phyloP scores from a whole-genome alignment of 2,329 filamentous ascomycete genomes.

The Fusarium sp. region DNA sequence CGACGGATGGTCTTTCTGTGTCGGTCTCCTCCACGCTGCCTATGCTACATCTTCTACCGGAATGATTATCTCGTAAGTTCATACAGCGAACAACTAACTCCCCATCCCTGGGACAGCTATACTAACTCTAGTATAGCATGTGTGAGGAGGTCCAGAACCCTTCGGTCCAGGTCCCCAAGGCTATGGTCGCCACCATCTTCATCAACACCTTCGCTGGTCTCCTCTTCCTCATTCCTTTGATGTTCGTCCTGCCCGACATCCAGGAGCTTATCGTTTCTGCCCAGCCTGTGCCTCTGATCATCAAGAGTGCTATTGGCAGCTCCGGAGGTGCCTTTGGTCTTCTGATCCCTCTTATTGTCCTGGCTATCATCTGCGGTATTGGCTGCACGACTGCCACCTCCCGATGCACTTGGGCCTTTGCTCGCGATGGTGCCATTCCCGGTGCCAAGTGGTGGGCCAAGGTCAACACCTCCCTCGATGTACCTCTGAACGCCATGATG shows the following conservation, averaged over 20 bases:
- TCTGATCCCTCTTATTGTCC: constrained; percentile 73
- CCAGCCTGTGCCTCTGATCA: constrained; percentile 75
- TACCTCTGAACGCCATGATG: constrained; percentile 80
- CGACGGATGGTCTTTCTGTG: constrained; percentile 78
- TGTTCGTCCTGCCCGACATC: constrained; percentile 77
- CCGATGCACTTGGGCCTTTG: constrained; percentile 77
- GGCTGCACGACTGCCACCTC: constrained; percentile 78
- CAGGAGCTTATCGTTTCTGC: constrained; percentile 64
- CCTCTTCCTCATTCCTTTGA: constrained; percentile 75
- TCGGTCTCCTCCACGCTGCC: constrained; percentile 78
- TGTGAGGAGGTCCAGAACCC: constrained; percentile 79
- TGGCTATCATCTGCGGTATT: constrained; percentile 75
- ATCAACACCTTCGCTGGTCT: constrained; percentile 77
- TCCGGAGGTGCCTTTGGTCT: constrained; percentile 73
- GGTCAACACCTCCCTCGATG: constrained; percentile 72
- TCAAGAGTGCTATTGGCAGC: constrained; percentile 72
- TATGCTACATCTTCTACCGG: constrained; percentile 82
- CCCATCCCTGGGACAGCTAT: constrained; percentile 13
- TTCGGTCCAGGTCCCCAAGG: constrained; percentile 76
- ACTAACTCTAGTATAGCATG: constrained; percentile 65
- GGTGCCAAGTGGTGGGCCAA: constrained; percentile 71
- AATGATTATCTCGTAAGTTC: constrained; percentile 80
- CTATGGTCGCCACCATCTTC: constrained; percentile 76
- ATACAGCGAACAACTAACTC: not conserved
- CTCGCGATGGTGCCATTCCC: constrained; percentile 77